Evolutionary conservation across 495 filamentous ascomycete species (phyloP), one percentile per base, ranked within the genome.

Genomic region (Aspergillus heteromorphus): DNA sequence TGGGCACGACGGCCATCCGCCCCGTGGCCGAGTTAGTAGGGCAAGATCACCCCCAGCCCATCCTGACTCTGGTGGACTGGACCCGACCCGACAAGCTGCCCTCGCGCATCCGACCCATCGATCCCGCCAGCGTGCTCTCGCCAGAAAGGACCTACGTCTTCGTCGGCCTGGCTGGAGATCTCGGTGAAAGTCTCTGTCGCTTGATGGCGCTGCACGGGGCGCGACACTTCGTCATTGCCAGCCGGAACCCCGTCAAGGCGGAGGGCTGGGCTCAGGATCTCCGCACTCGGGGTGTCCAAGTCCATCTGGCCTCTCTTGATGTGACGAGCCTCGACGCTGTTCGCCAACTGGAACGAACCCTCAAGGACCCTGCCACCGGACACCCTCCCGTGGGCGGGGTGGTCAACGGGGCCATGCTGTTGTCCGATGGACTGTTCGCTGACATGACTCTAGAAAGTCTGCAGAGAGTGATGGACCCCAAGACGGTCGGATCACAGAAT

Each of bases 401-500:
- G 0, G 20, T 9, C 36, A 23, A 42, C 2, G 34, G 17, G 3
- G 49, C 49, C 17, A 52, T 52, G 49, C 34, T 52, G 2, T 14
- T 52, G 0, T 4, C 1, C 1, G 49, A 52, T 9, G 10, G 14
- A 10, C 8, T 42, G 8, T 42, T 42, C 34, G 1, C 17, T 1
- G 49, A 52, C 16, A 52, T 52, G 49, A n/a, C 2, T 10, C 2
- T 21, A 0, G 34, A 42, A 0, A n/a, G n/a, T 0, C 8, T 52
- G n/a, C 21, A 41, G 8, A 2, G 19, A 13, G 14, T n/a, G 4
- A 11, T 52, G 20, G 2, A 9, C 34, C 48, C 48, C 30, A 49
- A 49, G 17, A 36, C 36, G 14, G 11, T 68, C 14, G 57, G 71
- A 21, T 42, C 61, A 38, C 52, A 54, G 31, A 14, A 62, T 48